Percentiles rank a stretch among this genome's conserved stretches.
These are phyloP conservation scores for Botrytis paeoniae DNA, from an alignment of 2,329 filamentous ascomycete genomes.

Conservation along the genomic window DNA sequence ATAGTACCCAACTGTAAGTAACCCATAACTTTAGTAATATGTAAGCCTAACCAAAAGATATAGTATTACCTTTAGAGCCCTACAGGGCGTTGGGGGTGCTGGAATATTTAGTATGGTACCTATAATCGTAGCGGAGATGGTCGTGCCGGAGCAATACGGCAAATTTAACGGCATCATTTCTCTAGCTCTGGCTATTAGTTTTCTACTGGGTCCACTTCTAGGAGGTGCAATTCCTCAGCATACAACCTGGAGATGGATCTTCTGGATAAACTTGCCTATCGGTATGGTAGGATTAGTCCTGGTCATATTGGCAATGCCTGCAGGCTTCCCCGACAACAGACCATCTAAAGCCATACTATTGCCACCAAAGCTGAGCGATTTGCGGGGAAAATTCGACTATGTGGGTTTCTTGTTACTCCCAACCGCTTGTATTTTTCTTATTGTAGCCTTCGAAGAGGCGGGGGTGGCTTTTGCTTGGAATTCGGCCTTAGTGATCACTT, in stretches of 20 bases:
- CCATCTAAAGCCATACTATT: not conserved
- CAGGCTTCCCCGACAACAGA: not conserved
- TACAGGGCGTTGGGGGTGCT: constrained; percentile 46
- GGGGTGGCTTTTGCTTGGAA: constrained; percentile 45
- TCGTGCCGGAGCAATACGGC: constrained; percentile 47
- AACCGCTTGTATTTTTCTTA: constrained; percentile 44
- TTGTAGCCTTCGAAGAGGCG: constrained; percentile 46
- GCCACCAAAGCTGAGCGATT: not conserved
- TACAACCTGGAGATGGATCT: constrained; percentile 38
- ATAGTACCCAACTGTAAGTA: constrained; percentile 3
- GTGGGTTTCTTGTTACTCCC: constrained; percentile 39
- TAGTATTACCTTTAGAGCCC: constrained; percentile 25
- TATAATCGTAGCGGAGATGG: constrained; percentile 49
- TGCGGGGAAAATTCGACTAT: constrained; percentile 20
- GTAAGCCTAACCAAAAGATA: not conserved
- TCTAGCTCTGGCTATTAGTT: constrained; percentile 18
- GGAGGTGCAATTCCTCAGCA: constrained; percentile 37
- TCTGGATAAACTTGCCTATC: not conserved
- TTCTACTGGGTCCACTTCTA: constrained; percentile 35
- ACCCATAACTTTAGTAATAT: not conserved
- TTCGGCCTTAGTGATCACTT: constrained; percentile 41
- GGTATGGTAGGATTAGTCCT: not conserved
- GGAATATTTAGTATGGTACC: constrained; percentile 46
- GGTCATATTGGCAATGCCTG: not conserved
- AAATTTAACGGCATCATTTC: constrained; percentile 34